A percentile compares a stretch with the other conserved stretches of the same genome.
These are phyloP conservation scores for Solanum gandarillasii DNA, from an alignment of 257 asterid genomes.

Conservation along the genomic window DNA sequence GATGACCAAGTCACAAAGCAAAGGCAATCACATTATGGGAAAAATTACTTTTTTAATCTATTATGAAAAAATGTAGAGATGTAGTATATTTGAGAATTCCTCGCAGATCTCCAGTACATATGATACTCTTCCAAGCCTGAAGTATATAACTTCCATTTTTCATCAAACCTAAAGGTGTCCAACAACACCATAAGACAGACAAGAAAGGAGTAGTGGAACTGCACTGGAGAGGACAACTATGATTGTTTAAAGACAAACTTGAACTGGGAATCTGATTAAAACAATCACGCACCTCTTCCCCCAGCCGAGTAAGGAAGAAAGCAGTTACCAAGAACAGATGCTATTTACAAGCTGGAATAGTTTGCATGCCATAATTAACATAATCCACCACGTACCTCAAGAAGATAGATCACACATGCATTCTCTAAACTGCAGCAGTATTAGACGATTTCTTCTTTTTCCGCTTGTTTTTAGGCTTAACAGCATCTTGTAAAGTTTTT, in stretches of 20 bases:
- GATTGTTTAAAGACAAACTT: not conserved
- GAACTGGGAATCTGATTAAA: not conserved
- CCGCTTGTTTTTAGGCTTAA: constrained; percentile 75
- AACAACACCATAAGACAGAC: not conserved
- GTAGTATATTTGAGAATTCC: not conserved
- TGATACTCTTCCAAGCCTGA: not conserved
- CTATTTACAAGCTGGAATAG: not conserved
- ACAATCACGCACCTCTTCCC: not conserved
- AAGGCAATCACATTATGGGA: not conserved
- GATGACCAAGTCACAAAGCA: not conserved
- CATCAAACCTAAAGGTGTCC: not conserved
- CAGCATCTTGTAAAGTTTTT: constrained; percentile 71
- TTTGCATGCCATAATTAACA: not conserved
- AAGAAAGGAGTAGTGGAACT: not conserved
- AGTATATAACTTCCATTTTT: not conserved
- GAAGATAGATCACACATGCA: not conserved
- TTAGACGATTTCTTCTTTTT: constrained; percentile 35
- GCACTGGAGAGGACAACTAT: not conserved
- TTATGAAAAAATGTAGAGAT: not conserved
- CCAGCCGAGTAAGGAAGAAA: not conserved
- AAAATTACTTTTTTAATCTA: not conserved
- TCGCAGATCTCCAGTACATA: not conserved
- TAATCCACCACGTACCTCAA: not conserved
- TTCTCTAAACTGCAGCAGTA: constrained; percentile 26
- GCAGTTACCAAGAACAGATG: not conserved